A percentile compares a stretch with the other conserved stretches of the same genome.
These are phyloP conservation scores for Neonectria hederae DNA, from an alignment of 2,329 filamentous ascomycete genomes.

Conservation along the genomic window DNA sequence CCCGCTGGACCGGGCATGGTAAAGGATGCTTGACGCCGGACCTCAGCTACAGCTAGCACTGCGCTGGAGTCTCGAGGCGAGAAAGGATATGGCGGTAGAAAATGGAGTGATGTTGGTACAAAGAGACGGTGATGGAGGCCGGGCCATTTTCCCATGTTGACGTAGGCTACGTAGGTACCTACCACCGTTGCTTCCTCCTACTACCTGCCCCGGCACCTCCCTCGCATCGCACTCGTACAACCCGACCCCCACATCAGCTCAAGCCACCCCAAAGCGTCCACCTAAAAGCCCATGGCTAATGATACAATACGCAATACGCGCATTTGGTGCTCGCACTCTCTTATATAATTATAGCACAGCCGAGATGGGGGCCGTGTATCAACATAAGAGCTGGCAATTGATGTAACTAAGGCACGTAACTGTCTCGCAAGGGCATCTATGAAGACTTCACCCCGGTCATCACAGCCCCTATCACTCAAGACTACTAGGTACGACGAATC, in stretches of 20 bases:
- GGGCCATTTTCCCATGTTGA: slow-evolving; percentile 29
- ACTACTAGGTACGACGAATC: neutral
- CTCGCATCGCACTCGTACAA: slow-evolving; percentile 9
- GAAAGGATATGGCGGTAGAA: slow-evolving; percentile 31
- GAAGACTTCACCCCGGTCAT: neutral
- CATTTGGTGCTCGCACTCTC: neutral
- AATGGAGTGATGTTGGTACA: slow-evolving; percentile 36
- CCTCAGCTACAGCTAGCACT: slow-evolving; percentile 41
- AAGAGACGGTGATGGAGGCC: slow-evolving; percentile 30
- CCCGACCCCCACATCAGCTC: slow-evolving; percentile 13
- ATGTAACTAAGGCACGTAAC: neutral
- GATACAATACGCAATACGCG: neutral
- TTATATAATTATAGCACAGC: neutral
- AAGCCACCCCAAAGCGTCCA: slow-evolving; percentile 9
- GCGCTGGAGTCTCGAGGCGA: slow-evolving; percentile 38
- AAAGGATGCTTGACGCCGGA: slow-evolving; percentile 30
- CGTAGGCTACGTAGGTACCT: slow-evolving; percentile 17
- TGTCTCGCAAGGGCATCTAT: neutral
- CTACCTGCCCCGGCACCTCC: slow-evolving; percentile 10
- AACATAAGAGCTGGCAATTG: neutral
- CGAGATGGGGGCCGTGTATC: neutral
- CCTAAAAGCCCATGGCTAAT: neutral
- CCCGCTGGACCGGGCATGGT: slow-evolving; percentile 35
- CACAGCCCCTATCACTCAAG: neutral
- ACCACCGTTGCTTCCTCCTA: slow-evolving; percentile 10